A percentile compares a stretch with the other conserved stretches of the same genome.
Conservation (phyloP, 345 rosid genomes). For the Populus simonii region DNA sequence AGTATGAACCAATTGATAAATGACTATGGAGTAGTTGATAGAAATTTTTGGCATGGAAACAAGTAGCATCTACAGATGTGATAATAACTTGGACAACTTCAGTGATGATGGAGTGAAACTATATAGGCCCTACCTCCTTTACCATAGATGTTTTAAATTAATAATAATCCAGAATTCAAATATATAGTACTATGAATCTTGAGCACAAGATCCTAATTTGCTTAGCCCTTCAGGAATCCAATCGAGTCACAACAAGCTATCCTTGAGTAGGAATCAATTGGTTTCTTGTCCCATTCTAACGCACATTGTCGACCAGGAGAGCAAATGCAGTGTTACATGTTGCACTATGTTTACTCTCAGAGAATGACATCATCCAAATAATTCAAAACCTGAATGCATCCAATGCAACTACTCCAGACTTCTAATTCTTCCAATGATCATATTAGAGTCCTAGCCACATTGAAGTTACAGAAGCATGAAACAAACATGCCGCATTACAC, state of each 20-base stretch:
- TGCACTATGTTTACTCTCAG: neutral
- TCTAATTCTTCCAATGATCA: neutral
- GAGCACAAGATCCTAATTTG: neutral
- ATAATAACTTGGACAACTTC: neutral
- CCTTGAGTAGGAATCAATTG: neutral
- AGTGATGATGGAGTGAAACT: neutral
- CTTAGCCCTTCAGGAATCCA: neutral
- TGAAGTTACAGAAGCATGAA: neutral
- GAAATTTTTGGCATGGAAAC: neutral
- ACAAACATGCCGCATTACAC: neutral
- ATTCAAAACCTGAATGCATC: neutral
- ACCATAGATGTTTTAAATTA: neutral
- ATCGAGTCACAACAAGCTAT: neutral
- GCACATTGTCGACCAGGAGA: neutral
- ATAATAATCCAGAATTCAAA: neutral
- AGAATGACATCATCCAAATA: neutral
- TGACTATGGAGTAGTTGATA: neutral
- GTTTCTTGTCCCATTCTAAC: neutral
- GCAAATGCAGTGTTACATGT: neutral
- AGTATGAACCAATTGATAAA: neutral
- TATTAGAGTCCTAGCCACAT: neutral
- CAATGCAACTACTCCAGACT: neutral
- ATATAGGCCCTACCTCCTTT: neutral
- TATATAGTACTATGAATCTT: neutral
- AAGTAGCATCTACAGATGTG: neutral